Conservation (phyloP, 2,329 filamentous ascomycete species). For the Thermomyces lanuginosus region DNA sequence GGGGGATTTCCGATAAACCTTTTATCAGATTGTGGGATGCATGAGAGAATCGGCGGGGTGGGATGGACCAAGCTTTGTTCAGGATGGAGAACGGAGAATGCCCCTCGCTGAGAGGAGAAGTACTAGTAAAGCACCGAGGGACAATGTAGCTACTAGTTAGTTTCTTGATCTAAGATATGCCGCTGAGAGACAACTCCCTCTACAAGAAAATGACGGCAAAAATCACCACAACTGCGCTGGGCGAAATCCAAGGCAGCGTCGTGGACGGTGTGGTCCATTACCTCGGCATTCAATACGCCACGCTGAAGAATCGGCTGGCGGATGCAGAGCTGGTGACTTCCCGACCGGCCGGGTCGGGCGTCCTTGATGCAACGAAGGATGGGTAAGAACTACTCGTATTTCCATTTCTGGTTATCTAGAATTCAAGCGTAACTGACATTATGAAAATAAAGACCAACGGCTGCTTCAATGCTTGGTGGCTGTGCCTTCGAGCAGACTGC, state of each 20-base stretch:
- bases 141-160: too few species aligned
- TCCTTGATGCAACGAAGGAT: constrained; percentile 19
- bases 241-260: constrained; percentile 13
- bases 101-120: too few species aligned
- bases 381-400: constrained; percentile 14
- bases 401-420: not conserved
- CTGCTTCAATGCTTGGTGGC: constrained; percentile 25
- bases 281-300: constrained; percentile 24
- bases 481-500: constrained; percentile 32
- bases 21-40: too few species aligned
- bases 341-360: constrained; percentile 9
- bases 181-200: not conserved
- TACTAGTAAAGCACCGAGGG: too few species aligned
- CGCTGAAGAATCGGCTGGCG: constrained; percentile 18
- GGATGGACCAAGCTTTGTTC: too few species aligned
- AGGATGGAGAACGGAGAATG: too few species aligned
- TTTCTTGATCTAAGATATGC: not conserved
- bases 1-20: too few species aligned
- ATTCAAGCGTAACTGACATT: not conserved
- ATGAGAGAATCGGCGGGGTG: too few species aligned
- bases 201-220: constrained; percentile 4
- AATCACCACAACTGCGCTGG: constrained; percentile 14
- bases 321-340: constrained; percentile 15
- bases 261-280: constrained; percentile 17
- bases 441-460: constrained; percentile 18